Evolutionary conservation across 169 alveolate species (phyloP).

Genomic region (Cryptosporidium sp.): DNA sequence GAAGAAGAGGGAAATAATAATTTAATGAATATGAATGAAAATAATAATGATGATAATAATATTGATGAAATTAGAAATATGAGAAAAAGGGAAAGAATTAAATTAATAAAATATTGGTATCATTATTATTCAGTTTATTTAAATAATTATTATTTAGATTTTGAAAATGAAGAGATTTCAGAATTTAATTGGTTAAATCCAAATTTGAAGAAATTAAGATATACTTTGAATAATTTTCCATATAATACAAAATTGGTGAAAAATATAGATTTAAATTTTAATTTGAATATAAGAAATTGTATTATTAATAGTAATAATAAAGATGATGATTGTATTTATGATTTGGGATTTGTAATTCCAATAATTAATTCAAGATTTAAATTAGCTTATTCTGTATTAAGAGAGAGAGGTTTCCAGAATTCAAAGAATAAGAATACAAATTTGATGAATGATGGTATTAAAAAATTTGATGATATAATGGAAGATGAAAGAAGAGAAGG

Average conservation of each 20-base stretch:
- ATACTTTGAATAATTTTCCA: constrained; percentile 40
- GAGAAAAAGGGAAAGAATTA: neutral
- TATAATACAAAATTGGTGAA: constrained; percentile 24
- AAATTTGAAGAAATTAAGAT: constrained; percentile 20
- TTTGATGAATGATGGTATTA: no score
- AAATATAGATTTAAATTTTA: neutral
- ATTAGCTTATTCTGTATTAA: constrained; percentile 56
- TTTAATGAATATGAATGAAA: neutral
- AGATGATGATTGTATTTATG: constrained; percentile 5
- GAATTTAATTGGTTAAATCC: constrained; percentile 68
- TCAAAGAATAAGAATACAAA: constrained; percentile 8
- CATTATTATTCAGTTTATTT: constrained; percentile 41
- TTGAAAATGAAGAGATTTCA: neutral
- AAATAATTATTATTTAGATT: constrained; percentile 12
- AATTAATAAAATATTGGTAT: constrained; percentile 45
- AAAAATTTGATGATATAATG: neutral
- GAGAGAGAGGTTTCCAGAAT: constrained; percentile 60
- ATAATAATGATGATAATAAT: neutral
- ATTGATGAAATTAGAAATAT: neutral
- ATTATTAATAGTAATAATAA: no score
- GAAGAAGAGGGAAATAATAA: neutral
- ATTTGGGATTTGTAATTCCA: constrained; percentile 52
- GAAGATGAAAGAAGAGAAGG: neutral
- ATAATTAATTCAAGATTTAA: constrained; percentile 52
- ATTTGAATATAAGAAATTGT: neutral